These are phyloP conservation scores for Monilinia fructigena DNA, from an alignment of 2,329 filamentous ascomycete species.

Conservation along the genomic window DNA sequence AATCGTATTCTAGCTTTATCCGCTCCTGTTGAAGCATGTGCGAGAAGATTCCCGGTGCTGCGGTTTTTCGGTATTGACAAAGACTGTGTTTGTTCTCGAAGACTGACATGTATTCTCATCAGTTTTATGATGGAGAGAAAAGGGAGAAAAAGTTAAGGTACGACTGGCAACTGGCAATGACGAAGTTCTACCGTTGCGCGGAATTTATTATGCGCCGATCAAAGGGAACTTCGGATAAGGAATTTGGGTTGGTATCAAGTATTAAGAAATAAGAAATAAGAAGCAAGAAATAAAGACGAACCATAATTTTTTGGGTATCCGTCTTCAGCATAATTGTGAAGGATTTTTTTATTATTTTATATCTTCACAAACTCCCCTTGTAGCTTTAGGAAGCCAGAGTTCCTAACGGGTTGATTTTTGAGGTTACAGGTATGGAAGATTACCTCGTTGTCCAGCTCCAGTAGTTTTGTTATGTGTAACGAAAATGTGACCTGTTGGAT, in stretches of 20 bases:
- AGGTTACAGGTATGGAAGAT: not conserved
- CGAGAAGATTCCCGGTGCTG: slow-evolving; percentile 60
- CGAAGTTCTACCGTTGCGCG: slow-evolving; percentile 1
- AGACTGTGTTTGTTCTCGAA: slow-evolving; percentile 32
- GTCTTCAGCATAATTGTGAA: slow-evolving; percentile 40
- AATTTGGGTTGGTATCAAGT: not conserved
- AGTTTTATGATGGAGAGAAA: slow-evolving; percentile 22
- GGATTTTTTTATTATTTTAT: slow-evolving; percentile 7
- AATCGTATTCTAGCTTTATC: slow-evolving; percentile 61
- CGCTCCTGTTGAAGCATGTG: slow-evolving; percentile 44
- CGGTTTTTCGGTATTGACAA: slow-evolving; percentile 59
- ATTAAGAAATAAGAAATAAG: too few species aligned
- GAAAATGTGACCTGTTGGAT: not conserved
- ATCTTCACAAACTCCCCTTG: slow-evolving; percentile 8
- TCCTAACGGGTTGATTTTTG: slow-evolving; percentile 4
- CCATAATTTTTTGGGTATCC: slow-evolving; percentile 39
- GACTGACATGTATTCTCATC: slow-evolving; percentile 28
- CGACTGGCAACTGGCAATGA: not conserved
- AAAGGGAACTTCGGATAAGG: slow-evolving; percentile 13
- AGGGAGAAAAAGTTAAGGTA: slow-evolving; percentile 6
- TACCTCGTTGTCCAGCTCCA: not conserved
- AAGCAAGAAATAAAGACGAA: slow-evolving; percentile 22
- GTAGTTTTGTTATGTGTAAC: not conserved
- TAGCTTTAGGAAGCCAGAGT: slow-evolving; percentile 3
- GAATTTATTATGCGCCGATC: slow-evolving; percentile 26